A percentile compares a stretch with the other conserved stretches of the same genome.
Conservation (phyloP, 2,329 filamentous ascomycete species). For the Exophiala alcalophila region DNA sequence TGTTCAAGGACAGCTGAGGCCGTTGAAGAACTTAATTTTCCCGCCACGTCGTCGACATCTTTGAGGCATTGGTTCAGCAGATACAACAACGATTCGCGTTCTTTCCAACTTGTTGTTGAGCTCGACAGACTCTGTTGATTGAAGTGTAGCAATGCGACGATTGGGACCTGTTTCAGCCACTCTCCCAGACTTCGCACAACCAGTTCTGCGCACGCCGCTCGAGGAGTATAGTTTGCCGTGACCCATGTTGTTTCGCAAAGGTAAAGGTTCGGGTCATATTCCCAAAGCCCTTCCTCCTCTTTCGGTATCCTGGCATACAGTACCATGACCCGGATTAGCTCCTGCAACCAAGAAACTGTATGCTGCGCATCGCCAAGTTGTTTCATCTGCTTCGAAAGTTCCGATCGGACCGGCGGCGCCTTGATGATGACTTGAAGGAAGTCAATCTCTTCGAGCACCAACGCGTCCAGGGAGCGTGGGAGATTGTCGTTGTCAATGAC, state of each 20-base stretch:
- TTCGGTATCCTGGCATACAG: slow-evolving; percentile 85
- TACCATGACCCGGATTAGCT: slow-evolving; percentile 81
- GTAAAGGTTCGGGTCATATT: slow-evolving; percentile 93
- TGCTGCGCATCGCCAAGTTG: slow-evolving; percentile 57
- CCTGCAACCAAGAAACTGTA: slow-evolving; percentile 74
- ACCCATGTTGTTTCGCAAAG: slow-evolving; percentile 92
- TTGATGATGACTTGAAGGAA: slow-evolving; percentile 89
- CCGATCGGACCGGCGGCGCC: slow-evolving; percentile 80
- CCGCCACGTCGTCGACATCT: slow-evolving; percentile 76
- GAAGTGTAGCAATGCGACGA: slow-evolving; percentile 78
- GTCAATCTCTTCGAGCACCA: slow-evolving; percentile 90
- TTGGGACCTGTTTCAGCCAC: slow-evolving; percentile 73
- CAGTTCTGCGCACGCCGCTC: slow-evolving; percentile 87
- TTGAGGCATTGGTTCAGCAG: slow-evolving; percentile 79
- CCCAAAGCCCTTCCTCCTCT: slow-evolving; percentile 94
- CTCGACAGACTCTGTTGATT: slow-evolving; percentile 40
- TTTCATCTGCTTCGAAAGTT: slow-evolving; percentile 77
- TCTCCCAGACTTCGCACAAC: slow-evolving; percentile 82
- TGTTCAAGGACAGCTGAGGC: slow-evolving; percentile 75
- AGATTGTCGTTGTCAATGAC: slow-evolving; percentile 76
- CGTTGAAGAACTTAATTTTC: slow-evolving; percentile 65
- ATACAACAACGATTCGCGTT: slow-evolving; percentile 78
- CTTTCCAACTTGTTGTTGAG: slow-evolving; percentile 52
- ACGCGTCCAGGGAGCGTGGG: slow-evolving; percentile 91
- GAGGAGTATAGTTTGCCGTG: slow-evolving; percentile 91